These are phyloP conservation scores for Populus deltoides DNA, from an alignment of 345 rosid genomes.

Conservation along the genomic window DNA sequence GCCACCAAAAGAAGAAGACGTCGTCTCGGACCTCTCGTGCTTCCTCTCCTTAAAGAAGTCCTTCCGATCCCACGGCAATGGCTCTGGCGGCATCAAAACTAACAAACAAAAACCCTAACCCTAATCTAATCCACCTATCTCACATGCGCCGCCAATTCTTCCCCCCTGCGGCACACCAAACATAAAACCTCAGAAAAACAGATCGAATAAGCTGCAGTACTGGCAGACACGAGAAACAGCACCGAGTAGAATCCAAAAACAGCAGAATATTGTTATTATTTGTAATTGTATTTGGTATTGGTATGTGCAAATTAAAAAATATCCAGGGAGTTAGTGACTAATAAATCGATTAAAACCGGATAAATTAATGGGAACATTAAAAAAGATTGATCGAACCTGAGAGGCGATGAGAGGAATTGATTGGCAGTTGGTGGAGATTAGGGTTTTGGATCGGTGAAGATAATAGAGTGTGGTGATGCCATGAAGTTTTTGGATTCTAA, in stretches of 20 bases:
- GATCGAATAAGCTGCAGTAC: not conserved
- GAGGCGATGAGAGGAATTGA: not conserved
- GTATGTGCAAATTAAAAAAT: not conserved
- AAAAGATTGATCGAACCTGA: not conserved
- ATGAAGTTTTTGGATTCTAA: not conserved
- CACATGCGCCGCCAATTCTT: not conserved
- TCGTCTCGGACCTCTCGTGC: conserved; percentile 57
- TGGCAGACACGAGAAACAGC: not conserved
- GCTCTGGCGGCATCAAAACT: conserved; percentile 89
- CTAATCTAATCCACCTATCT: conserved; percentile 11
- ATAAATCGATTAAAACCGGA: not conserved
- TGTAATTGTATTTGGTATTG: not conserved
- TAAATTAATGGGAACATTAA: not conserved
- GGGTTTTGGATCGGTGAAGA: conserved; percentile 5
- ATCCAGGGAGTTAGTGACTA: not conserved
- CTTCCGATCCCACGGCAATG: conserved; percentile 88
- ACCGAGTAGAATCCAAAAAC: conserved; percentile 1
- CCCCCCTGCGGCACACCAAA: not conserved
- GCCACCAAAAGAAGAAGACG: conserved; percentile 43
- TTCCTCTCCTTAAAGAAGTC: conserved; percentile 81
- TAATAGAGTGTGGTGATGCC: not conserved
- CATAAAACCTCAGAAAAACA: not conserved
- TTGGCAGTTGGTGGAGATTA: not conserved
- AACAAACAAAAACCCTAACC: conserved; percentile 14
- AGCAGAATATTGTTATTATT: not conserved